Base-by-base conservation (phyloP, 305 asterid species). In the Fraxinus dipetala region DNA sequence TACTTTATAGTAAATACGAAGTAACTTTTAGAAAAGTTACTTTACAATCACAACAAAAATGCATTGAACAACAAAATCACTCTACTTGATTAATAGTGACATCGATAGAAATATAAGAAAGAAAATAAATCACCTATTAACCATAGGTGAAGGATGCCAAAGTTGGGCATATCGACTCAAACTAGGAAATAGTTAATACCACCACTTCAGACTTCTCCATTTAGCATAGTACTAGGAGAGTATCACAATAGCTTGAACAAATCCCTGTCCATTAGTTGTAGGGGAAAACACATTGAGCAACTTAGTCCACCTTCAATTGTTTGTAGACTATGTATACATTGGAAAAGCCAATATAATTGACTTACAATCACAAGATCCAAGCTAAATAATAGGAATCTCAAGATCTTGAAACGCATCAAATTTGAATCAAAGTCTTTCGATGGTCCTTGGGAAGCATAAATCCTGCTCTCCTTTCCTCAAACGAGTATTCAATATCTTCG, bases 401-500 rank as follows among this genome's bases (percentile, higher is more conserved):
- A 45, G 24, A 61, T 73, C 34, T 9, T 56, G 24, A 20, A 45
- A 14, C 0, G 2, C 24, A 22, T 82, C 86, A 88, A 70, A 84
- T 88, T 79, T 54, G 89, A 31, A 75, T 77, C 81, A 59, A 70
- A 70, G 83, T 82, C 83, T 76, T 85, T 51, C 82, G 72, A 78
- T 86, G 87, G 65, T 56, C 67, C 75, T 86, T 89, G 22, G 91
- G 90, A 75, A 89, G 83, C 59, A 90, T 88, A 77, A 91, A 95
- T 32, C 97, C 94, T 14, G 93, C 93, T 85, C 97, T 86, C 72
- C 89, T 90, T 89, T 95, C 99, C 86, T 95, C 99, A 1, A 93
- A 93, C 0, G 97, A 93, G 86, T 93, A 95, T 70, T 95, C 98
- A 4, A 91, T 90, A 87, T 87, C 93, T 81, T 89, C 90, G 8